Evolutionary conservation across 1,284 basidiomycete genomes (phyloP), one percentile per base, ranked within the genome.

Genomic region (Cutaneotrichosporon mucoides): DNA sequence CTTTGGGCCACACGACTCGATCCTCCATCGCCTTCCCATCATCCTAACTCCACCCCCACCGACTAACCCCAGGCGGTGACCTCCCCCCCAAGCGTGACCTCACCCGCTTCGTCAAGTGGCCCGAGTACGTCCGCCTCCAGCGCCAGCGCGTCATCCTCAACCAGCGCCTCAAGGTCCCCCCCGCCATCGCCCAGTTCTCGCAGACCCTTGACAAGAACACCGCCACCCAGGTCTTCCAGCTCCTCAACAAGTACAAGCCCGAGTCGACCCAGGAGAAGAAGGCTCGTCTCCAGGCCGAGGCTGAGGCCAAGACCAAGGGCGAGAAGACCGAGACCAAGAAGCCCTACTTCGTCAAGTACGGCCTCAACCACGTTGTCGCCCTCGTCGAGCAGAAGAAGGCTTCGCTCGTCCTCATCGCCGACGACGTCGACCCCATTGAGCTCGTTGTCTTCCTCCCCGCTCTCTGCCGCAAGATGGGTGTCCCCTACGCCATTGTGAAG

Each of bases 141-240:
- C 88, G 95, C 79, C 94, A 98, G 82, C 96, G 95, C 84, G 92
- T 98, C 75, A 96, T 99, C 82, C 89, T 99, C 67, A 84, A 91
- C 86, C 93, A 98, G 83, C 92, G 95, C 75, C 85, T 99, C 73
- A 99, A 99, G 87, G 93, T 97, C 41, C 95, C 95, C 72, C 95
- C 95, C 57, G 91, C 95, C 72, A 96, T 99, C 73, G 91, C 92
- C 57, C 95, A 99, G 82, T 98, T 99, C 85, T 86, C 88, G 59
- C 90, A 98, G 84, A 95, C 93, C 50, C 84, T 99, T 72, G 95
- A 99, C 87, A 98, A 97, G 87, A 99, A 98, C 86, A 98, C 94
- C 58, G 95, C 95, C 50, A 95, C 92, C 59, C 92, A 97, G 80
- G 82, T 98, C 65, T 98, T 98, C 88, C 94, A 95, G 82, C 87